phyloP scores from a whole-genome alignment of 2,329 filamentous ascomycete genomes.

The Emergomyces africanus region DNA sequence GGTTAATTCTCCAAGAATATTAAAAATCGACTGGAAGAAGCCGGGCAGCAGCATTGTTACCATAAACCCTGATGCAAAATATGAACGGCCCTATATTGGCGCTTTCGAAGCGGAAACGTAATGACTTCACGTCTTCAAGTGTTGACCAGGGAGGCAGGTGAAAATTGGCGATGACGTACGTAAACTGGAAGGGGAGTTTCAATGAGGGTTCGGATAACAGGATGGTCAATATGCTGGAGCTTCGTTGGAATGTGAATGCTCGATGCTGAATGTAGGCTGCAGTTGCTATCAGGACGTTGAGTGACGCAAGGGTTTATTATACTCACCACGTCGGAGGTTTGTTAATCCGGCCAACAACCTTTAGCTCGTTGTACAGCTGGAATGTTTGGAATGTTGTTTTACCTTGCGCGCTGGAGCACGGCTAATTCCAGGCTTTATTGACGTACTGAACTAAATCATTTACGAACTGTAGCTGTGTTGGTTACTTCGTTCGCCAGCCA shows the following conservation, averaged over 20 bases:
- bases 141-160: no score
- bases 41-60: not conserved
- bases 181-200: no score
- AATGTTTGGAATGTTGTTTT: not conserved
- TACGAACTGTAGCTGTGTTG: not conserved
- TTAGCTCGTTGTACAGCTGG: no score
- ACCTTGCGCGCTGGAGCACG: not conserved
- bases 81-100: not conserved
- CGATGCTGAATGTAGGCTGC: not conserved
- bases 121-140: no score
- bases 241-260: not conserved
- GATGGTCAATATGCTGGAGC: no score
- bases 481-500: constrained; percentile 27
- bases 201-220: no score
- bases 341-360: not conserved
- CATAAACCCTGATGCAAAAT: not conserved
- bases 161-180: no score
- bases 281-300: not conserved
- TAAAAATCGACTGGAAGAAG: no score
- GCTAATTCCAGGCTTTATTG: not conserved
- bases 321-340: not conserved
- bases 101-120: not conserved
- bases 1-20: not conserved
- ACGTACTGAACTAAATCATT: not conserved
- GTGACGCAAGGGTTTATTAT: not conserved